phyloP scores from a whole-genome alignment of 2,329 filamentous ascomycete genomes.

The Colletotrichum lindemuthianum region DNA sequence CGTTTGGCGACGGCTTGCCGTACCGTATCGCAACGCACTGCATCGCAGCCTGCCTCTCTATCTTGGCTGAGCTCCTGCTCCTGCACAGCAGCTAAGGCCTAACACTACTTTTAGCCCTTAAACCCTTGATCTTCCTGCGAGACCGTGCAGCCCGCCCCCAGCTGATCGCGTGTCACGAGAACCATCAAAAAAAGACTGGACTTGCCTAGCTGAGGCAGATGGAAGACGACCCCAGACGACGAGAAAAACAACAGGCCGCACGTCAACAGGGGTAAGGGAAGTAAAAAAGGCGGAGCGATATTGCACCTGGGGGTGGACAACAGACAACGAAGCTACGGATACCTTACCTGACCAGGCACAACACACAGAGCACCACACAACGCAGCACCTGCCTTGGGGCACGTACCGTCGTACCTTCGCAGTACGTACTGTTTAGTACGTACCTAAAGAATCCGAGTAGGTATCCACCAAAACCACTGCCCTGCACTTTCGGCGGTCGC shows the following conservation, averaged over 20 bases:
- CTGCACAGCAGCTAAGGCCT: too few relatives aligned
- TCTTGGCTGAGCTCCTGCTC: too few relatives aligned
- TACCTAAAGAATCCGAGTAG: too few relatives aligned
- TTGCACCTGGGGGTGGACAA: too few relatives aligned
- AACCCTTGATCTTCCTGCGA: slow-evolving; percentile 18
- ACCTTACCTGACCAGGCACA: too few relatives aligned
- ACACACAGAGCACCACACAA: too few relatives aligned
- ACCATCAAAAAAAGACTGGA: background rate
- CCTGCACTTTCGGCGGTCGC: background rate
- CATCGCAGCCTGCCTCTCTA: background rate
- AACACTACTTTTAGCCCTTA: background rate
- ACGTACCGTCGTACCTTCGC: too few relatives aligned
- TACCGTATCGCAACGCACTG: slow-evolving; percentile 9
- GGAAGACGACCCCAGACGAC: slow-evolving; percentile 3
- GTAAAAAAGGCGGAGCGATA: background rate
- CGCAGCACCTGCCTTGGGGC: too few relatives aligned
- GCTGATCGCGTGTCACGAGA: slow-evolving; percentile 33
- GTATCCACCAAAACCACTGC: slow-evolving; percentile 1
- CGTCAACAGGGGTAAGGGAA: background rate
- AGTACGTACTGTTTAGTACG: too few relatives aligned
- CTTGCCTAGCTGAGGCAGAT: background rate
- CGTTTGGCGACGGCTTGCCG: slow-evolving; percentile 29
- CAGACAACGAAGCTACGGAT: too few relatives aligned
- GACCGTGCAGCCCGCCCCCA: slow-evolving; percentile 10
- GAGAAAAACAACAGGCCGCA: too few relatives aligned